Evolutionary conservation across 2,329 filamentous ascomycete species (phyloP), one percentile per base, ranked within the genome.

Genomic region (Albifimbria verrucaria): DNA sequence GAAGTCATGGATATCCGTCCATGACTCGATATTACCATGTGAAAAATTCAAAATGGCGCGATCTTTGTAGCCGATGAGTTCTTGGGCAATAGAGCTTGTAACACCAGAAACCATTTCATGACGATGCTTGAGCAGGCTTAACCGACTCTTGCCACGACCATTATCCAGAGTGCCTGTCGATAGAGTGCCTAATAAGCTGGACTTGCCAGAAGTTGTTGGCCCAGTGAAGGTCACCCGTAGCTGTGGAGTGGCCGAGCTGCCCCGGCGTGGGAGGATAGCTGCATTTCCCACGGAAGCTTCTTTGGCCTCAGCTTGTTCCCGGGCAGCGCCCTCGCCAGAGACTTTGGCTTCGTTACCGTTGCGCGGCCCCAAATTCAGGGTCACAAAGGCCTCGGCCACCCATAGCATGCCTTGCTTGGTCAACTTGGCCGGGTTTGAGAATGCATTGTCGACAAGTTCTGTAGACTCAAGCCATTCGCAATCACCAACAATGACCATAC

Each of bases 21-120:
- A 99, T 1, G 92, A 92, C 54, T 91, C 89, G 46, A 97, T 87
- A 65, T 96, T 91, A 15, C 86, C 87, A 55, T 88, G 87, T 3
- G 89, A 87, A 67, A 95, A 97, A 67, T 96, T 97, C 63, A 96
- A 77, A 39, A 94, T 78, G 10, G 65, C 65, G 23, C 65, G 65
- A 4, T 77, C 73, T 42, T 81, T 79, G 67, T 97, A 99, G 7
- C 94, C 94, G 56, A 99, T 82, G 10, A 99, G 78, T 68, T 97
- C 94, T 64, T 97, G 93, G 0, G 94, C 90, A 44, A 99, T 88
- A 6, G 93, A 97, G 66, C 92, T 97, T 2, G 94, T 99, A 57
- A 96, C 80, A 1, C 94, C 94, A 2, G 93, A 95, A 3, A 82
- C 87, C 53, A 97, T 89, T 68, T 99, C 94, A 66, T 99, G 94